These are phyloP conservation scores for Astragalus glycyphyllos DNA, from an alignment of 306 rosid species.

Conservation along the genomic window DNA sequence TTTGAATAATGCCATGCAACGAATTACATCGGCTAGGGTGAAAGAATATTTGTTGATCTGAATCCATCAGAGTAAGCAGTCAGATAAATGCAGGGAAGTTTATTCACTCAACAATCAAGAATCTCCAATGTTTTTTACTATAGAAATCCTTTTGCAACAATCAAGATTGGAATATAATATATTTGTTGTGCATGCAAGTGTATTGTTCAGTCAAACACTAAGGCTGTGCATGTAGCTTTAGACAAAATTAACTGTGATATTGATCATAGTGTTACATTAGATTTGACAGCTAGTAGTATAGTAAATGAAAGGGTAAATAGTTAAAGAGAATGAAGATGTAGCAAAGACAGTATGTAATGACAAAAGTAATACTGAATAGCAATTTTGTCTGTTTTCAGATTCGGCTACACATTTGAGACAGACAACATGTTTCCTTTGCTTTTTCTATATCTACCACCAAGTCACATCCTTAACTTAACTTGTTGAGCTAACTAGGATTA, in stretches of 20 bases:
- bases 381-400: no score
- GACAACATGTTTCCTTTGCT: constrained; percentile 28
- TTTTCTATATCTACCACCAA: not conserved
- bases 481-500: not conserved
- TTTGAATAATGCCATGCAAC: no score
- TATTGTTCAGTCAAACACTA: constrained; percentile 21
- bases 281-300: constrained; percentile 28
- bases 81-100: no score
- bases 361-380: not conserved
- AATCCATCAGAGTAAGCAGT: no score
- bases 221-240: constrained; percentile 1
- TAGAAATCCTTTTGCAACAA: no score
- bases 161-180: no score
- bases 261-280: constrained; percentile 35
- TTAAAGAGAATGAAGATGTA: constrained; percentile 22
- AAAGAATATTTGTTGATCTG: no score
- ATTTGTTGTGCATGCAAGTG: no score
- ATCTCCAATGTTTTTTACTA: no score
- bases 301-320: not conserved
- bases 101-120: no score
- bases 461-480: constrained; percentile 7
- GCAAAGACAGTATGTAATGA: not conserved
- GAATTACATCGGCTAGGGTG: no score
- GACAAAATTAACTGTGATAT: constrained; percentile 17
- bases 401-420: not conserved